Conservation (phyloP, 495 filamentous ascomycete species). For the Neohortaea acidophila region DNA sequence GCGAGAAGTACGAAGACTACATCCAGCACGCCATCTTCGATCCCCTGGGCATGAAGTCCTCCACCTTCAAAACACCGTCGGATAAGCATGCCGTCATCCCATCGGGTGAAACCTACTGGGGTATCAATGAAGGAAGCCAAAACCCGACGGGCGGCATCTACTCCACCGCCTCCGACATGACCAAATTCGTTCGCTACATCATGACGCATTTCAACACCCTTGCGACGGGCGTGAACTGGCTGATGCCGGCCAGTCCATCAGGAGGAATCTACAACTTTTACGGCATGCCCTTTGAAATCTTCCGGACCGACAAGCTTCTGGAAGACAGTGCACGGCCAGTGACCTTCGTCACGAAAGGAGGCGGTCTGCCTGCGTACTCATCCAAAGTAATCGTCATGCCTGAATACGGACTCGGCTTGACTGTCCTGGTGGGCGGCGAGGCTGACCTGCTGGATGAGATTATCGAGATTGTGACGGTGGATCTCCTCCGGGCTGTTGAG, state of each 20-base stretch:
- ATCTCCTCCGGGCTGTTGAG: conserved; percentile 21
- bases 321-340: conserved; percentile 17
- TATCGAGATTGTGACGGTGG: conserved; percentile 16
- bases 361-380: conserved; percentile 21
- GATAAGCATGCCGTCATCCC: conserved; percentile 25
- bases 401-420: conserved; percentile 26
- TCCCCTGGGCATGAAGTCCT: conserved; percentile 21
- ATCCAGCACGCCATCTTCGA: conserved; percentile 23
- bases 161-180: conserved; percentile 21
- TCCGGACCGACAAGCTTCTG: conserved; percentile 20
- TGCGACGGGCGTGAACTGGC: conserved; percentile 24
- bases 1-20: conserved; percentile 19
- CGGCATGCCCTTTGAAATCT: conserved; percentile 29
- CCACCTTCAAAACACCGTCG: conserved; percentile 17
- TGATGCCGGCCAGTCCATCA: conserved; percentile 18
- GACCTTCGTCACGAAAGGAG: conserved; percentile 23
- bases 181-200: conserved; percentile 22
- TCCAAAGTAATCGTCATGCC: conserved; percentile 21
- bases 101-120: conserved; percentile 21
- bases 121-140: conserved; percentile 21
- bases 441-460: conserved; percentile 12
- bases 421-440: conserved; percentile 20
- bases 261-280: conserved; percentile 20
- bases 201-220: conserved; percentile 26
- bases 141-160: conserved; percentile 26